These are phyloP conservation scores for Oidium heveae DNA, from an alignment of 2,329 filamentous ascomycete genomes.

Conservation along the genomic window DNA sequence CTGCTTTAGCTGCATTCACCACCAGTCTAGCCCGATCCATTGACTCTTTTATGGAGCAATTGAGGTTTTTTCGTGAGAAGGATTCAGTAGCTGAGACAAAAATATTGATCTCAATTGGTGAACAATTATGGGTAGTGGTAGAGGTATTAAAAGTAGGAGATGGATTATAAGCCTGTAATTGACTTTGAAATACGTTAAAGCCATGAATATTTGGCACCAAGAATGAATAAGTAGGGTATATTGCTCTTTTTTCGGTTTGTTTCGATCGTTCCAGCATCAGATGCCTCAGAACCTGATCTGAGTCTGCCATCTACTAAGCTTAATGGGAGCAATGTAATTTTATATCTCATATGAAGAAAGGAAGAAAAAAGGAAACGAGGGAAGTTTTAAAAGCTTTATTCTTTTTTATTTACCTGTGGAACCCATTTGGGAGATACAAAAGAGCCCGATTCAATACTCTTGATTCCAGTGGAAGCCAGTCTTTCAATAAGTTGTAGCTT, in stretches of 20 bases:
- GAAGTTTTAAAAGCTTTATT: too few species aligned
- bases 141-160: too few species aligned
- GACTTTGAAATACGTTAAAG: slow-evolving; percentile 31
- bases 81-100: slow-evolving; percentile 63
- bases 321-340: too few species aligned
- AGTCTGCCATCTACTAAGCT: slow-evolving; percentile 40
- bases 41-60: slow-evolving; percentile 53
- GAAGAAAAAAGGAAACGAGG: slow-evolving; percentile 12
- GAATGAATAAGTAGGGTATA: slow-evolving; percentile 34
- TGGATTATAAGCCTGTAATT: slow-evolving; percentile 18
- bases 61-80: slow-evolving; percentile 62
- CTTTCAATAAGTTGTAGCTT: slow-evolving; percentile 55
- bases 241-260: too few species aligned
- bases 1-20: slow-evolving; percentile 38
- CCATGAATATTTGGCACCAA: slow-evolving; percentile 57
- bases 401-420: slow-evolving; percentile 33
- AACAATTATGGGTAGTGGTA: slow-evolving; percentile 7
- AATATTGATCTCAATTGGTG: slow-evolving; percentile 44
- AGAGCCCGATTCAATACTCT: slow-evolving; percentile 55
- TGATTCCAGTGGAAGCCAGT: slow-evolving; percentile 41
- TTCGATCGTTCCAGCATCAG: slow-evolving; percentile 14
- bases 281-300: slow-evolving; percentile 46
- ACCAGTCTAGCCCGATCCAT: slow-evolving; percentile 45
- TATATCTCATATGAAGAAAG: too few species aligned
- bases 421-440: slow-evolving; percentile 72